Percentiles rank a stretch among this genome's conserved stretches.
Evolutionary conservation across 495 filamentous ascomycete species (phyloP).

Genomic region (Trichocladium antarcticum): DNA sequence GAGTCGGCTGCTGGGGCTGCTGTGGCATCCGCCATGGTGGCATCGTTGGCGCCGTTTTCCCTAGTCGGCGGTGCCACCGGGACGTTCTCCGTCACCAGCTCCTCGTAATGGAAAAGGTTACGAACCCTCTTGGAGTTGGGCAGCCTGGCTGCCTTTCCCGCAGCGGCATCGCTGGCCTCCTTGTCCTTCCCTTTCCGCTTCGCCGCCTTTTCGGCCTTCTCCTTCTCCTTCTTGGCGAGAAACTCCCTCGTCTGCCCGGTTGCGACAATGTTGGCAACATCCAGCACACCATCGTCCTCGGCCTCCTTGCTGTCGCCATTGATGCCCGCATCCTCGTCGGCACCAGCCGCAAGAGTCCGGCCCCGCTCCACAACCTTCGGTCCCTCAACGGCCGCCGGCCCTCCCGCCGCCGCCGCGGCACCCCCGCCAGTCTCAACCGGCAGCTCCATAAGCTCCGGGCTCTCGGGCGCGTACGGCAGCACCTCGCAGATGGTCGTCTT

Average conservation of each 20-base stretch:
- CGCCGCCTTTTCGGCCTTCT: constrained; percentile 63
- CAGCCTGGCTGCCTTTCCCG: constrained; percentile 47
- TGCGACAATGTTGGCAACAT: constrained; percentile 86
- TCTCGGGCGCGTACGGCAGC: constrained; percentile 53
- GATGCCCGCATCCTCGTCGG: constrained; percentile 41
- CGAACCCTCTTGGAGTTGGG: constrained; percentile 73
- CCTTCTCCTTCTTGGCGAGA: constrained; percentile 79
- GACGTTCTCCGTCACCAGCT: constrained; percentile 54
- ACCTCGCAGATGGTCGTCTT: constrained; percentile 81
- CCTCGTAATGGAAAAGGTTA: constrained; percentile 74
- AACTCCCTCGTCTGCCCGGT: constrained; percentile 89
- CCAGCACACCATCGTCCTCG: constrained; percentile 73
- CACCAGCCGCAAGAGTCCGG: constrained; percentile 10
- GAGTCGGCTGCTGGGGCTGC: constrained; percentile 1
- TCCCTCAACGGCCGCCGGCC: constrained; percentile 22
- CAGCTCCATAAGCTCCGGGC: constrained; percentile 41
- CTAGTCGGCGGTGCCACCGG: constrained; percentile 24
- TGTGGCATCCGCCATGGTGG: constrained; percentile 13
- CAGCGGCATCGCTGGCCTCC: constrained; percentile 46
- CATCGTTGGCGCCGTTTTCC: constrained; percentile 10
- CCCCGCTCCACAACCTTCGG: constrained; percentile 25
- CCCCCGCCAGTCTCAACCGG: constrained; percentile 51
- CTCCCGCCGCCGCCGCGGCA: constrained; percentile 29
- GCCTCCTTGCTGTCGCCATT: constrained; percentile 38
- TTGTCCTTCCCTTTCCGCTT: constrained; percentile 42